Conservation (phyloP, 2,329 filamentous ascomycete species). For the Coniochaeta sp. region DNA sequence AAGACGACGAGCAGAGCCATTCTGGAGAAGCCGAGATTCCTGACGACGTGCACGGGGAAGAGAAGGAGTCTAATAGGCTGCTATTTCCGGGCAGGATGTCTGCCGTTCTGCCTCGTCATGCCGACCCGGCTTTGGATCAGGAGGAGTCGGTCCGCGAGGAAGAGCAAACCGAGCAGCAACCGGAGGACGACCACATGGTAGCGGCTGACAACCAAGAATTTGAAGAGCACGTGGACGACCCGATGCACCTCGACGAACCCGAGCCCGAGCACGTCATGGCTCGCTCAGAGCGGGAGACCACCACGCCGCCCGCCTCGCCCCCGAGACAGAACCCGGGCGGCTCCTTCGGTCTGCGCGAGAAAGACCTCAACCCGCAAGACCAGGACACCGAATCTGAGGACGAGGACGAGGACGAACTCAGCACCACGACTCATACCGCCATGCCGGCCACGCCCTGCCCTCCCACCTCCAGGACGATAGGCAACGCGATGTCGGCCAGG, state of each 20-base stretch:
- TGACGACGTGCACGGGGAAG: constrained; percentile 7
- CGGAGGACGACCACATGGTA: neutral
- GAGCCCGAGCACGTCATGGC: constrained; percentile 3
- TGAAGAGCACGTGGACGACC: constrained; percentile 10
- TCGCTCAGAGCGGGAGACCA: constrained; percentile 7
- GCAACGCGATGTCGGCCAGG: constrained; percentile 16
- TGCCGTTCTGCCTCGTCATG: constrained; percentile 26
- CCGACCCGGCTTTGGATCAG: constrained; percentile 15
- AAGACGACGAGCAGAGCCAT: constrained; percentile 11
- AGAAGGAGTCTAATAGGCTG: constrained; percentile 9
- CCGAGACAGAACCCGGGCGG: constrained; percentile 18
- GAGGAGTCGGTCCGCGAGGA: constrained; percentile 3
- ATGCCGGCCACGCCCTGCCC: constrained; percentile 36
- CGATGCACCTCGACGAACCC: constrained; percentile 21
- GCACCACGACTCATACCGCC: constrained; percentile 18
- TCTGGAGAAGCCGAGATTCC: constrained; percentile 1
- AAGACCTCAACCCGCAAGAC: constrained; percentile 33
- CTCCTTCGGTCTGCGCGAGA: constrained; percentile 37
- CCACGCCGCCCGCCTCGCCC: constrained; percentile 20
- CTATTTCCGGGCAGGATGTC: constrained; percentile 29
- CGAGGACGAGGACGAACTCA: constrained; percentile 47
- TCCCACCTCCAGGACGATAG: constrained; percentile 14
- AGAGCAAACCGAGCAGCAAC: neutral
- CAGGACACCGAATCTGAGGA: constrained; percentile 40
- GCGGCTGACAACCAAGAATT: constrained; percentile 10